These are phyloP conservation scores for Schizothecium vesticola DNA, from an alignment of 495 filamentous ascomycete genomes.

Conservation along the genomic window DNA sequence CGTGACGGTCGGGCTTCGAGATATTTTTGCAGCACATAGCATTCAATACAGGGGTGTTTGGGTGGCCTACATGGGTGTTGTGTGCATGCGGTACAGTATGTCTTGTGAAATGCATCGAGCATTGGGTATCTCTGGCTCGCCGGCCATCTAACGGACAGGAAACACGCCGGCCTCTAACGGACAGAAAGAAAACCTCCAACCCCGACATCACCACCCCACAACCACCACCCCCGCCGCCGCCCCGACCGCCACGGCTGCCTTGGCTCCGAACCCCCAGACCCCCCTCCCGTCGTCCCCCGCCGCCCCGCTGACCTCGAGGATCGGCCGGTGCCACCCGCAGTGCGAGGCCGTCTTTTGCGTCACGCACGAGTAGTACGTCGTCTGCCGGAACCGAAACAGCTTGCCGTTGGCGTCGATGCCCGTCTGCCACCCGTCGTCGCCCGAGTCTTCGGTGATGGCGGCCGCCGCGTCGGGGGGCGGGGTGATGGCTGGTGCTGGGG, in stretches of 20 bases:
- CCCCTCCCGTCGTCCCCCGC: constrained; percentile 11
- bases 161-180: background rate
- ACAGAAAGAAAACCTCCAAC: background rate
- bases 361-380: constrained; percentile 41
- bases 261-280: constrained; percentile 2
- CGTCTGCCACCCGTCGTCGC: background rate
- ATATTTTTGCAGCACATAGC: constrained; percentile 31
- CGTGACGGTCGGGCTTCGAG: constrained; percentile 31
- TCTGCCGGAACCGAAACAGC: constrained; percentile 26
- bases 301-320: constrained; percentile 29
- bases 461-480: background rate
- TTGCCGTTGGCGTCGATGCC: constrained; percentile 7
- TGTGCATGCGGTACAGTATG: background rate
- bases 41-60: constrained; percentile 32
- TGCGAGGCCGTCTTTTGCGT: constrained; percentile 28
- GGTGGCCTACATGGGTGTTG: constrained; percentile 1
- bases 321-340: constrained; percentile 43
- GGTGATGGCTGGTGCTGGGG: background rate
- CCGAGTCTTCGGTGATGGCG: background rate
- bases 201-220: background rate
- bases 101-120: background rate
- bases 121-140: background rate
- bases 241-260: background rate
- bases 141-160: background rate
- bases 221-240: background rate